Evolutionary conservation across 192 early-diverging fungal genomes (phyloP).

Genomic region (Spizellomyces sp.): DNA sequence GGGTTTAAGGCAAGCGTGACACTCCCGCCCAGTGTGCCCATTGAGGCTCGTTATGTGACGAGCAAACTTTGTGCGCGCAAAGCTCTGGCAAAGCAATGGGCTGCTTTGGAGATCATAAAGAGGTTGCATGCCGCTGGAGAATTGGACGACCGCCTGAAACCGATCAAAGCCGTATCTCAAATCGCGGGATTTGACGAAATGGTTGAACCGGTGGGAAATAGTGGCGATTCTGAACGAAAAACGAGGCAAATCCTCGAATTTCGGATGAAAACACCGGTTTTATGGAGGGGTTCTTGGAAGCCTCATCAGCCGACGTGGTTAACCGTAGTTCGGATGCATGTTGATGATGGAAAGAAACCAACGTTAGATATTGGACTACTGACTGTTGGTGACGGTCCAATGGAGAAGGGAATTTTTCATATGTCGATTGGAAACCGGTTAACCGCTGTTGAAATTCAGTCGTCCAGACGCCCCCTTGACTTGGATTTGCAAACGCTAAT

Average conservation of each 20-base stretch:
- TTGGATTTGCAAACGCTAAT: not conserved
- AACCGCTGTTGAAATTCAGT: not conserved
- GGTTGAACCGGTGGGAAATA: not conserved
- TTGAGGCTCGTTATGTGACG: not conserved
- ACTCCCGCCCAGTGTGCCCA: conserved; percentile 28
- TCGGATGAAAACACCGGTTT: conserved; percentile 11
- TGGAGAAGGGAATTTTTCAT: not conserved
- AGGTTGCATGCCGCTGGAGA: conserved; percentile 63
- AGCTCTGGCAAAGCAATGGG: conserved; percentile 64
- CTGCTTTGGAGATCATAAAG: conserved; percentile 67
- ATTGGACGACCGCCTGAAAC: conserved; percentile 70
- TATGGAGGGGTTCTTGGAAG: conserved; percentile 5
- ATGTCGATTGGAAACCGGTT: not conserved
- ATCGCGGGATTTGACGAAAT: conserved; percentile 10
- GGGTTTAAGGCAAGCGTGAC: conserved; percentile 16
- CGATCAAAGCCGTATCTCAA: conserved; percentile 27
- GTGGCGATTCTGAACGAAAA: conserved; percentile 3
- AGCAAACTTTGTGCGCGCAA: conserved; percentile 48
- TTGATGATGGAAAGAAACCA: not conserved
- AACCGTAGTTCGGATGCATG: too few species aligned
- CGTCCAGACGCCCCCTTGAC: not conserved
- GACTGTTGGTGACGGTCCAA: conserved; percentile 7
- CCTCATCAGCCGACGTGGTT: not conserved
- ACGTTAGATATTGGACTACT: not conserved
- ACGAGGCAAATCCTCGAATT: conserved; percentile 14